phyloP scores from a whole-genome alignment of 208 protist species.

The Leishmania turanica region DNA sequence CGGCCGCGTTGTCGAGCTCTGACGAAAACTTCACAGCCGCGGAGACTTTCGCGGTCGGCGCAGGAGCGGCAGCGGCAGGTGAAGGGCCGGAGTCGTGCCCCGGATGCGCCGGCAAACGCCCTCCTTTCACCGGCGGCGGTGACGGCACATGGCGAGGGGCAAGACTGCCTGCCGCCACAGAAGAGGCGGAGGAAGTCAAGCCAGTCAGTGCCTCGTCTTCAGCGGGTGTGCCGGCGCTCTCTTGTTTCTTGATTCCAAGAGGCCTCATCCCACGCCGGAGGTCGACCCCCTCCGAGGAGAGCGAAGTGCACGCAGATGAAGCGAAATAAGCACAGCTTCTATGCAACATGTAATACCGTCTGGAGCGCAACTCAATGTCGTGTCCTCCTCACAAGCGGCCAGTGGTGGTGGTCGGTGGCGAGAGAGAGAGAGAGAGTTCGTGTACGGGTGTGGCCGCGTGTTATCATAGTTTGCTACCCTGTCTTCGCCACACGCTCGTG shows the following conservation, averaged over 20 bases:
- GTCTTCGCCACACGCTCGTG: not conserved
- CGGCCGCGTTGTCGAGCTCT: constrained; percentile 65
- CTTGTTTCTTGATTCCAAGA: constrained; percentile 13
- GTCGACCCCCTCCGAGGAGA: not conserved
- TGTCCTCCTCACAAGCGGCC: not conserved
- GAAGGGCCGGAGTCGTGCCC: not conserved
- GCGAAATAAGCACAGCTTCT: not conserved
- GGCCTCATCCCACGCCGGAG: constrained; percentile 3
- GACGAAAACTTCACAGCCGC: constrained; percentile 46
- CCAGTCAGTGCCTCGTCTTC: not conserved
- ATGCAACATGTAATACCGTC: not conserved
- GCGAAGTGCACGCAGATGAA: not conserved
- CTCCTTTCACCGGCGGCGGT: not conserved
- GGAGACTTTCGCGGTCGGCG: not conserved
- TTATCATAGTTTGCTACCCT: not conserved
- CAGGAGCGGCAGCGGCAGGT: not conserved
- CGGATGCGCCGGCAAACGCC: not conserved
- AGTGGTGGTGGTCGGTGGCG: not conserved
- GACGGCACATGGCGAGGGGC: not conserved
- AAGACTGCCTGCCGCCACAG: not conserved
- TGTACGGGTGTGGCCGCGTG: not conserved
- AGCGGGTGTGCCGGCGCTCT: not conserved
- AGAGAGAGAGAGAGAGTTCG: not conserved
- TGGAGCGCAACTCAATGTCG: not conserved
- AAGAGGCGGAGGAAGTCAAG: constrained; percentile 1